Evolutionary conservation across 345 rosid species (phyloP).

Genomic region (Lumnitzera racemosa): DNA sequence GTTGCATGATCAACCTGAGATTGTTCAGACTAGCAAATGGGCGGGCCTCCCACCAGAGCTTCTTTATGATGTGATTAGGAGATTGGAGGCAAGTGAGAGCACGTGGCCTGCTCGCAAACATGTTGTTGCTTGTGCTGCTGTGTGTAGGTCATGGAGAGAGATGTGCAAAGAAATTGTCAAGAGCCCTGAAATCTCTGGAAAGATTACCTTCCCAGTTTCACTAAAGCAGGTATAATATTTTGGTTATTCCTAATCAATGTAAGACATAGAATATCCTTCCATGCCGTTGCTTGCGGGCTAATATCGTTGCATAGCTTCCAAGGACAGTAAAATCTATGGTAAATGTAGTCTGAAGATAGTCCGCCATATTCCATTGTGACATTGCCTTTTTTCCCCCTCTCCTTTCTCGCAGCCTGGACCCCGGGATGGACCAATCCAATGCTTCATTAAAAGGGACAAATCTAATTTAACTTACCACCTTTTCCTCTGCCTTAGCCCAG

Average conservation of each 20-base stretch:
- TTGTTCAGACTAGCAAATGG: conserved; percentile 74
- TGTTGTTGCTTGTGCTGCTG: conserved; percentile 96
- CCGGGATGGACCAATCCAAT: conserved; percentile 81
- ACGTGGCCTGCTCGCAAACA: conserved; percentile 85
- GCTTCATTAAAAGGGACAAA: conserved; percentile 92
- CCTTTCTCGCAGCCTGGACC: conserved; percentile 65
- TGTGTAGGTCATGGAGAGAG: conserved; percentile 92
- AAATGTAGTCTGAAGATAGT: background rate
- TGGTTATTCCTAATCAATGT: background rate
- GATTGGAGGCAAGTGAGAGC: conserved; percentile 88
- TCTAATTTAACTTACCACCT: conserved; percentile 85
- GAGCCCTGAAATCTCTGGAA: conserved; percentile 77
- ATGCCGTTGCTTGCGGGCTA: too few species aligned
- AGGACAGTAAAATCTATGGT: background rate
- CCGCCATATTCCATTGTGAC: background rate
- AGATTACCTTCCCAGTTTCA: conserved; percentile 91
- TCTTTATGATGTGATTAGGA: conserved; percentile 77
- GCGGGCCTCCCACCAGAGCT: conserved; percentile 92
- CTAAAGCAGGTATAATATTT: conserved; percentile 62
- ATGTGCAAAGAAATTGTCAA: conserved; percentile 92
- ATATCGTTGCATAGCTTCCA: background rate
- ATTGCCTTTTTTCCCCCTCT: conserved; percentile 7
- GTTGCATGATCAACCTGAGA: conserved; percentile 50
- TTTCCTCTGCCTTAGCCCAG: conserved; percentile 88
- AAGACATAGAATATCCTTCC: background rate